Base-by-base conservation (phyloP, 225 moss, liverwort and hornwort species). In the Pseudoscleropodium purum region DNA sequence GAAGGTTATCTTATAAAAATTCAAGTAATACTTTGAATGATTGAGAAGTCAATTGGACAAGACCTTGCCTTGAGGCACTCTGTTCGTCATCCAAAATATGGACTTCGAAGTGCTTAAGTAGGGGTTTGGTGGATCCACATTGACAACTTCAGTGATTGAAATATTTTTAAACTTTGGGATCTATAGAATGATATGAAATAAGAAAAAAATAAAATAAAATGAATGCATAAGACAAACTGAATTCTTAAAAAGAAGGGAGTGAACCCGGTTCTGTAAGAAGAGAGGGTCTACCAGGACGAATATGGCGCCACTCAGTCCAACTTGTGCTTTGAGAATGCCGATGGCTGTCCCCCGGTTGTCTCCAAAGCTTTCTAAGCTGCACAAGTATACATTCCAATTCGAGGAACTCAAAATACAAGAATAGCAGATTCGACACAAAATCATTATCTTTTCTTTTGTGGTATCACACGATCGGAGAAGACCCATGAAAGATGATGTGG, bases 311-410 rank as follows among this genome's bases (percentile, higher is more conserved):
- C 95, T 95, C 25, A 95, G 73, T 91, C 94, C 95, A 47, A 89
- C 93, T 95, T 93, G 95, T 51, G 95, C 95, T 87, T 95, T 94
- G 16, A 95, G 77, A 84, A 95, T 66, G 45, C 94, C 95, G 90
- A 95, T 90, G 67, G 94, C 94, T 29, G 95, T 93, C 59, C 95
- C 95, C 57, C 89, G 87, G 80, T 94, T 51, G 70, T 94, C 94
- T 61, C 90, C 93, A 65, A 95, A 95, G 87, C 94, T 95, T 86
- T 95, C 93, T 84, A 95, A 90, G 66, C 95, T 95, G 94, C 43
- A 81, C 74, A 74, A 84, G 37, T 10, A 84, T 54, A 81, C 36
- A n/a, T 62, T 68, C 57, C 51, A 45, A 66, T 54, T 75, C 8
- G 37, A 52, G 60, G 34, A 89, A 54, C 51, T 90, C 72, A 49